phyloP scores from a whole-genome alignment of 176 grass and related monocot species.

The Carex parvula region DNA sequence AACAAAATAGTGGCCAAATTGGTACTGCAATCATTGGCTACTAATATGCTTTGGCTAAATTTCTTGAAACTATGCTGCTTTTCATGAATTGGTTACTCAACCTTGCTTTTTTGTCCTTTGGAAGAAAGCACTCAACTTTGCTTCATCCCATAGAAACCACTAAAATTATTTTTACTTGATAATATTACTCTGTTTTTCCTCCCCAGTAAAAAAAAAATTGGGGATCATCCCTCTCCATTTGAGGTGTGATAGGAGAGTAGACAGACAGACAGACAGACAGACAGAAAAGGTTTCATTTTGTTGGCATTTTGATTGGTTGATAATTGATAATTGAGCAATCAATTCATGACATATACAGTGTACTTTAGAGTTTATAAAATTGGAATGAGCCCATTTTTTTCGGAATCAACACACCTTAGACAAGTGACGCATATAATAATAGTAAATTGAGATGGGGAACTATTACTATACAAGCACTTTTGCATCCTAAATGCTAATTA shows the following conservation, averaged over 20 bases:
- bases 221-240: background rate
- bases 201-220: background rate
- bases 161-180: background rate
- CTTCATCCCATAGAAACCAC: background rate
- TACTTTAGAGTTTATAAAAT: background rate
- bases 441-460: background rate
- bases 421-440: background rate
- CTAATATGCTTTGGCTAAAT: background rate
- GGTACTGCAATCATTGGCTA: background rate
- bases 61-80: background rate
- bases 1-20: background rate
- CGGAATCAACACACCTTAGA: background rate
- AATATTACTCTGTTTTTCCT: background rate
- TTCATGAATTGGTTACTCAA: background rate
- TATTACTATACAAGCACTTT: background rate
- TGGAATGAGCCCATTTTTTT: background rate
- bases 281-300: background rate
- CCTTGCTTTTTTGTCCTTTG: background rate
- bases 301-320: background rate
- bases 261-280: background rate
- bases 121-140: background rate
- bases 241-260: background rate
- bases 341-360: background rate
- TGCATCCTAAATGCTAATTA: background rate
- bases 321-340: background rate